Evolutionary conservation across 768 basidiomycete genomes (phyloP).

Genomic region (Russula abietina): DNA sequence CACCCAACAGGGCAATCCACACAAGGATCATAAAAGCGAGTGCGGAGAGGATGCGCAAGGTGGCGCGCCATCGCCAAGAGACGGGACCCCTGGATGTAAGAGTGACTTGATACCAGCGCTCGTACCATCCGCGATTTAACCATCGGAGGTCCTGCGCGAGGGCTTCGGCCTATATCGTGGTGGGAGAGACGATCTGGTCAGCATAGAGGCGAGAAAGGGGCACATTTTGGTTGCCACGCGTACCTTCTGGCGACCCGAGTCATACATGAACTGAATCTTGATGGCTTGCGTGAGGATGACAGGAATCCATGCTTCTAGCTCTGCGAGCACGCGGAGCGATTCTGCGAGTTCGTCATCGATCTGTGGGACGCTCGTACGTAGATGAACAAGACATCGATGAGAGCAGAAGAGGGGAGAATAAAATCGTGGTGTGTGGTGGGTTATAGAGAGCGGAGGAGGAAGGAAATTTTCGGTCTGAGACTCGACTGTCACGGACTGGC

Average conservation of each 20-base stretch:
- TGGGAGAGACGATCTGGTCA: not conserved
- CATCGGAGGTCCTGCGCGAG: constrained; percentile 65
- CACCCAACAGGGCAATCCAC: constrained; percentile 56
- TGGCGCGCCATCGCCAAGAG: constrained; percentile 60
- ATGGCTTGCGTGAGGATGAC: constrained; percentile 54
- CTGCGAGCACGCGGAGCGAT: constrained; percentile 50
- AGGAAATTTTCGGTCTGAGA: not conserved
- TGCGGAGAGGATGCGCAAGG: constrained; percentile 42
- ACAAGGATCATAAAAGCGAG: constrained; percentile 52
- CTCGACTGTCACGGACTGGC: not conserved
- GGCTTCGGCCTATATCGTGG: constrained; percentile 45
- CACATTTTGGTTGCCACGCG: not conserved
- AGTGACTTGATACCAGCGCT: constrained; percentile 67
- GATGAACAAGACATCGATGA: not conserved
- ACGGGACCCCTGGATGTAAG: constrained; percentile 71
- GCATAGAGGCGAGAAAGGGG: too few relatives aligned
- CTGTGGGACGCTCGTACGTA: constrained; percentile 54
- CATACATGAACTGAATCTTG: constrained; percentile 60
- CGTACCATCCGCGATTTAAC: constrained; percentile 74
- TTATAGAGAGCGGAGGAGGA: not conserved
- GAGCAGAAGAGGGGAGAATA: not conserved
- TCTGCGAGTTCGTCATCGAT: constrained; percentile 56
- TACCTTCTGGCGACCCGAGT: constrained; percentile 66
- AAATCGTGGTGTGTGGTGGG: not conserved
- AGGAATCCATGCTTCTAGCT: constrained; percentile 58